Evolutionary conservation across 345 rosid genomes (phyloP), one percentile per base, ranked within the genome.

Genomic region (Kandelia obovata): DNA sequence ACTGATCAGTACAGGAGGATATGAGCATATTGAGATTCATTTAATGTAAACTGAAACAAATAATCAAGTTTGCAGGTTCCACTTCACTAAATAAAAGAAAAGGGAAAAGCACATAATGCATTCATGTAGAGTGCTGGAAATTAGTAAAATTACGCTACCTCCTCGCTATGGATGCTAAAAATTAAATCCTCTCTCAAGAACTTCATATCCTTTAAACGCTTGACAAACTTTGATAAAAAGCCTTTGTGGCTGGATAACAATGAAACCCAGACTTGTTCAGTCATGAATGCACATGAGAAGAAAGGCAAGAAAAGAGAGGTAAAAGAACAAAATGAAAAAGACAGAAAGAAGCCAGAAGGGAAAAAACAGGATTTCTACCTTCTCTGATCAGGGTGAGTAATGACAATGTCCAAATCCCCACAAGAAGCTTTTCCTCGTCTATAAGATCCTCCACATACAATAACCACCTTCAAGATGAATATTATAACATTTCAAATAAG

Each of bases 371-470:
- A 63, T 30, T 39, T 31, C 13, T 60, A 95, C 99, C 99, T 92
- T 77, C 85, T 84, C 62, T 92, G 86, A 83, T 95, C 97, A 64
- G 89, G 93, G 79, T 95, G 99, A 15, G 94, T 92, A 63, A 92
- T 82, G 52, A 95, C 78, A 28, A 95, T 75, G 72, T 95, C 97
- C 70, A 95, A 62, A 80, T 95, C 99, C 62, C 99, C 97, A 74
- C 97, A 92, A 59, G 94, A 86, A 78, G 96, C 82, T 74, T 90
- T 95, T 71, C 99, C 99, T 67, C 97, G 96, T 79, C 97, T 92
- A 64, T 86, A 95, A 71, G 99, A 95, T 76, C 97, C 99, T 71
- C 97, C 97, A 64, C 99, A 95, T 51, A 88, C 75, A 78, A 95
- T 80, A 65, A 62, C 15, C 69, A 86, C 93, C 99, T 92, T 64